phyloP scores from a whole-genome alignment of 139 green algal species.

The Chlamydomonas asymmetrica region DNA sequence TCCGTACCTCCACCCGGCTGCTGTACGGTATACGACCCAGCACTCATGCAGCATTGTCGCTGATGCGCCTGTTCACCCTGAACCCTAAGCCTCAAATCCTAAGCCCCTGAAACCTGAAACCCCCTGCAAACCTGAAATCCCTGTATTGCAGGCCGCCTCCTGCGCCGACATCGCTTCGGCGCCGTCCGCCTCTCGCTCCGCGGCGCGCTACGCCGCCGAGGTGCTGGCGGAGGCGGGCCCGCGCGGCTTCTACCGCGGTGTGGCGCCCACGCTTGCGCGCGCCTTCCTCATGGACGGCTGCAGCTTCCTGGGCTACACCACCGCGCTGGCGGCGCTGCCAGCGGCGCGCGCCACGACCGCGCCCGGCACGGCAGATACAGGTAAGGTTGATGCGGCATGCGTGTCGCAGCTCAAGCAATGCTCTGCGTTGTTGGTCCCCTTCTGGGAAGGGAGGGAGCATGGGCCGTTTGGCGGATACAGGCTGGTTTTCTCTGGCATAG shows the following conservation, averaged over 20 bases:
- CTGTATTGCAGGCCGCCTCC: background rate
- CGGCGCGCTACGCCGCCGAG: conserved; percentile 34
- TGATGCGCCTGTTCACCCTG: background rate
- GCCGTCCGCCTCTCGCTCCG: background rate
- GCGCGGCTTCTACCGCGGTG: conserved; percentile 48
- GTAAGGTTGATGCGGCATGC: no score
- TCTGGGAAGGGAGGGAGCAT: no score
- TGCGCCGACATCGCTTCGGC: background rate
- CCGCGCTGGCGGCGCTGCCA: conserved; percentile 6
- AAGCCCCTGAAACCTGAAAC: background rate
- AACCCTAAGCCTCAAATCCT: no score
- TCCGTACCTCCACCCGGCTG: no score
- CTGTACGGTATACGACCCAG: no score
- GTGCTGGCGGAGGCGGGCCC: conserved; percentile 46
- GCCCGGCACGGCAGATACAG: no score
- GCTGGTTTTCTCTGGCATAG: no score
- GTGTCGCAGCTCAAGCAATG: no score
- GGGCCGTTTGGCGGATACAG: no score
- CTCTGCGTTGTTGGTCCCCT: no score
- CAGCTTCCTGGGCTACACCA: conserved; percentile 33
- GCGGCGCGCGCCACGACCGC: no score
- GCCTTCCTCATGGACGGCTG: conserved; percentile 53
- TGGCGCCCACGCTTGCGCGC: conserved; percentile 56
- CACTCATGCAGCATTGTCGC: background rate
- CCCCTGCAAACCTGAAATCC: background rate